Evolutionary conservation across 192 early-diverging fungal species (phyloP), one percentile per base, ranked within the genome.

Genomic region (Powellomyces hirtus): DNA sequence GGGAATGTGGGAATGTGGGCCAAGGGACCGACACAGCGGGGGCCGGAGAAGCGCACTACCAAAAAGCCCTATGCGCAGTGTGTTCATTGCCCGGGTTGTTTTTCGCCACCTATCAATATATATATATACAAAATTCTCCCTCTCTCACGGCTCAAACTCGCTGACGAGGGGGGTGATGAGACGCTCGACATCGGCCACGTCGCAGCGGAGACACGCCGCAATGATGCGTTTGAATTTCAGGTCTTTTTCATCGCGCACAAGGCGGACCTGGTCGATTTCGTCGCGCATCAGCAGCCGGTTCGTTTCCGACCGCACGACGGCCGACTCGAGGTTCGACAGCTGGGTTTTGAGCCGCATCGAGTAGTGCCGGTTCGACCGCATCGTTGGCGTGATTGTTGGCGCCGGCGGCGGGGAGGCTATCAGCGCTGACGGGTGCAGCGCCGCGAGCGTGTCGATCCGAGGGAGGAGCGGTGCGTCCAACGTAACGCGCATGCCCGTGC

Each of bases 171-270:
- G 63, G 7, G 20, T 49, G 1, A 67, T 22, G 16, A 67, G 7
- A 7, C 27, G 53, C 24, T 67, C 65, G 4, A 67, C 38, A 2
- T 26, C 13, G 22, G 26, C 53, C 18, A 56, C 38, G 18, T n/a
- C 24, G 16, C 13, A n/a, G 4, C 34, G 16, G 18, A 55, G 13
- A 38, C 65, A 67, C 5, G 55, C 53, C 8, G 65, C 65, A 30
- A 67, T 59, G 7, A 67, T 62, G 1, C 34, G n/a, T 38, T 44
- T 67, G 34, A 67, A 67, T 36, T 67, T 67, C 24, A n/a, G 35
- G 40, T 67, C 65, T 40, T 67, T 67, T 1, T 16, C 24, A 18
- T 67, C 55, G 24, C 65, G 30, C 16, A 5, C 22, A 18, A 36
- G 31, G 18, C 55, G 31, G 42, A 67, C 20, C 11, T 33, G 38